These are phyloP conservation scores for Agroathelia rolfsii DNA, from an alignment of 1,284 basidiomycete genomes.

Conservation along the genomic window DNA sequence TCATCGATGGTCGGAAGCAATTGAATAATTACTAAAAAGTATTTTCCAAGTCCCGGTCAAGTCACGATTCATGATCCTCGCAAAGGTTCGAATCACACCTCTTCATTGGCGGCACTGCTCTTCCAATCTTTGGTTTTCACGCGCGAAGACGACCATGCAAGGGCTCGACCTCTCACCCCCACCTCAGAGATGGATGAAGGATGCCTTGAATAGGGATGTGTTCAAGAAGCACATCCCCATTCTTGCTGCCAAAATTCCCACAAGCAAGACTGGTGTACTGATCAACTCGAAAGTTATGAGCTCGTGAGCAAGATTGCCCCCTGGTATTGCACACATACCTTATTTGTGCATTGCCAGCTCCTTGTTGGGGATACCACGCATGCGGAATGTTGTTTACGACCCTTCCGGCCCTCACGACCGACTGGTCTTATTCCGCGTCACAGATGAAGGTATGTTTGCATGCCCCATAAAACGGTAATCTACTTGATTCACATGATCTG, in stretches of 20 bases:
- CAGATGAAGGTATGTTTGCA: constrained; percentile 42
- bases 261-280: constrained; percentile 43
- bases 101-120: no score
- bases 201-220: constrained; percentile 46
- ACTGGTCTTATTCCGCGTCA: constrained; percentile 53
- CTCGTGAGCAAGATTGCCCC: no score
- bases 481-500: constrained; percentile 18
- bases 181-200: constrained; percentile 30
- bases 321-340: constrained; percentile 9
- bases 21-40: no score
- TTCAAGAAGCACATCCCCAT: constrained; percentile 60
- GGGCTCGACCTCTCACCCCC: constrained; percentile 56
- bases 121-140: no score
- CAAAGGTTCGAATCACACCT: no score
- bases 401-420: constrained; percentile 36
- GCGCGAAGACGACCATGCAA: no score
- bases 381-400: constrained; percentile 48
- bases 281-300: constrained; percentile 45
- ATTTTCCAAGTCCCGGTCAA: no score
- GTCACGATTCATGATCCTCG: no score
- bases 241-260: constrained; percentile 56
- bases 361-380: constrained; percentile 57
- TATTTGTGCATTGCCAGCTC: constrained; percentile 23
- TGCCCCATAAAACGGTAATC: constrained; percentile 5
- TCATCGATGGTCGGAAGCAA: no score